A percentile compares a stretch with the other conserved stretches of the same genome.
Conservation (phyloP, 495 filamentous ascomycete species). For the Wilcoxina mikolae region DNA sequence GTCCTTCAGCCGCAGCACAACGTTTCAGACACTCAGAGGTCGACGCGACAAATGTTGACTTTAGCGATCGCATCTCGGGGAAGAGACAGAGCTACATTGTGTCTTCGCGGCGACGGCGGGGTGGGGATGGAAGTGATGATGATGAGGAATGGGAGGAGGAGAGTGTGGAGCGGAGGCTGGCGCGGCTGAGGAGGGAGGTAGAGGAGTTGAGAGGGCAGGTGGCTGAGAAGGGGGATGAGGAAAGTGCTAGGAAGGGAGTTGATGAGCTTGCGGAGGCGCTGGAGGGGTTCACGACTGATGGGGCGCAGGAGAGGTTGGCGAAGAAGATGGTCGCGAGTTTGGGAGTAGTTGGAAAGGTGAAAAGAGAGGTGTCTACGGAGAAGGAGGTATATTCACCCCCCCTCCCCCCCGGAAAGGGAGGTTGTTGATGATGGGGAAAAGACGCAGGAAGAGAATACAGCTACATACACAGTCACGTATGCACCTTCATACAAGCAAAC, state of each 20-base stretch:
- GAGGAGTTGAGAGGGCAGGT: constrained; percentile 62
- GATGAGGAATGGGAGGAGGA: constrained; percentile 43
- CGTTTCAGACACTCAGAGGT: constrained; percentile 61
- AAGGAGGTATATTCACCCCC: neutral
- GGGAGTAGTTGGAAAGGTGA: constrained; percentile 4
- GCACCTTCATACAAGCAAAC: constrained; percentile 44
- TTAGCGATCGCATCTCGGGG: constrained; percentile 62
- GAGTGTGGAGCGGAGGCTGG: constrained; percentile 39
- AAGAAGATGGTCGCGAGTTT: constrained; percentile 17
- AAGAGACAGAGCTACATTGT: constrained; percentile 71
- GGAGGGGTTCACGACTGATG: constrained; percentile 20
- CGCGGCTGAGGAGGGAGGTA: constrained; percentile 60
- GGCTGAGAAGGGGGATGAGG: constrained; percentile 34
- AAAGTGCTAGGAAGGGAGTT: constrained; percentile 25
- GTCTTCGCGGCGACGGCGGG: constrained; percentile 37
- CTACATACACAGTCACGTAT: constrained; percentile 42
- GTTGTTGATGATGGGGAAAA: constrained; percentile 2
- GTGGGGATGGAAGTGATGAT: too few relatives aligned
- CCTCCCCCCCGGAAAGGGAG: neutral
- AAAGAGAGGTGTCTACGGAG: neutral
- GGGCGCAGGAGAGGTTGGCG: constrained; percentile 26
- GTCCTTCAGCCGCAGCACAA: constrained; percentile 61
- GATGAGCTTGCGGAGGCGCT: constrained; percentile 3
- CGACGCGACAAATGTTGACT: constrained; percentile 60
- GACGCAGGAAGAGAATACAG: constrained; percentile 4